Conservation (phyloP, 1,139 yeast species). For the Maudiozyma humilis region DNA sequence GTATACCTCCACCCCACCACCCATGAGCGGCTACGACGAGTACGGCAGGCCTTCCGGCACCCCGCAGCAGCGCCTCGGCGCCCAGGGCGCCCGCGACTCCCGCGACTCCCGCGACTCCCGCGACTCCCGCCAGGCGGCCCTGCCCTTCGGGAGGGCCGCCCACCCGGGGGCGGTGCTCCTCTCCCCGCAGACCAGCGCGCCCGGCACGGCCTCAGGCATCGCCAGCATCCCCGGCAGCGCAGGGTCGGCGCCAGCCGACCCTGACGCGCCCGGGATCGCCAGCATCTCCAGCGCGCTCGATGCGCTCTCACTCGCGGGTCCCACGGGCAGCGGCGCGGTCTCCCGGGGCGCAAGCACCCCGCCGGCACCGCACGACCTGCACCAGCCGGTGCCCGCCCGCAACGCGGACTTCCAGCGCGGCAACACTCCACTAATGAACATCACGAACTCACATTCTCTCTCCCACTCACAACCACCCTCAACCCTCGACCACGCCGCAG, state of each 20-base stretch:
- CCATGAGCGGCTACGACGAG: slow-evolving; percentile 1
- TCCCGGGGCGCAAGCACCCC: no score
- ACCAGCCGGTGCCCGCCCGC: not conserved
- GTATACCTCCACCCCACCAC: not conserved
- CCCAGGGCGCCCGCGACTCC: no score
- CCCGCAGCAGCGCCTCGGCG: slow-evolving; percentile 7
- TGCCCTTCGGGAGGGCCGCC: slow-evolving; percentile 24
- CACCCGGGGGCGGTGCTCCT: slow-evolving; percentile 35
- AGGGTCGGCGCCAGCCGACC: no score
- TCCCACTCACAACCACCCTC: no score
- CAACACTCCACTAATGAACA: not conserved
- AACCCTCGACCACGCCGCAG: not conserved
- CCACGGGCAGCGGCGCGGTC: not conserved
- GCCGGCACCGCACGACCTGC: not conserved
- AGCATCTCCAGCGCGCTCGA: slow-evolving; percentile 2
- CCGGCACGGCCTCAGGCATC: not conserved
- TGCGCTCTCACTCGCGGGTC: not conserved
- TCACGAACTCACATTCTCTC: not conserved
- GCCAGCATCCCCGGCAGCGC: no score
- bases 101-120: no score
- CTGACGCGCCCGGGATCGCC: not conserved
- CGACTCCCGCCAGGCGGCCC: no score
- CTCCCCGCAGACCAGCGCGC: slow-evolving; percentile 27
- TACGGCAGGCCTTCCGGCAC: not conserved
- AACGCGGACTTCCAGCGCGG: not conserved